Evolutionary conservation across 208 protist genomes (phyloP), one percentile per base, ranked within the genome.

Genomic region (Wallacemonas sp.): DNA sequence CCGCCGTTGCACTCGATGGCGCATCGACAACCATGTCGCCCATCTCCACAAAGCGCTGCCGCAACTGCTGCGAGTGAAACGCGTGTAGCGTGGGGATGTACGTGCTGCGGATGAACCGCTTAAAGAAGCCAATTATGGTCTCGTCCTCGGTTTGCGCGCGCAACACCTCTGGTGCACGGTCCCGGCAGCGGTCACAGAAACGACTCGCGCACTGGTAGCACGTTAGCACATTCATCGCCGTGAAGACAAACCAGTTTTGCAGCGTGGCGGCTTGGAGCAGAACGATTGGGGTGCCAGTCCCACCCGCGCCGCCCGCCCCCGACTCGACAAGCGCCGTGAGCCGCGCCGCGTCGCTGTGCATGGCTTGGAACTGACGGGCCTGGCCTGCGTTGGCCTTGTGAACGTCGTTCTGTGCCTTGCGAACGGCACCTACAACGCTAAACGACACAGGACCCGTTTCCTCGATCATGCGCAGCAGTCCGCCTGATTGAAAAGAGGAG

Each of bases 161-260:
- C 38, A 79, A 62, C 61, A 84, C 67, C 55, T 82, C 78, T 0
- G 81, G 77, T 0, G 87, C 77, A 31, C 79, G 74, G 30, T 81
- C 77, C 33, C 68, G 71, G 72, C 86, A 89, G 38, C 81, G 79
- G 27, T 78, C 69, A 54, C 75, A 82, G 73, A 95, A 95, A 4
- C 74, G 74, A 31, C 70, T 36, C 1, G 77, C 82, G 65, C 77
- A 85, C 53, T 87, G 77, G 72, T 91, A 88, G 66, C 89, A 95
- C 42, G 86, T 88, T n/a, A 93, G 61, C 38, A 86, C 79, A 68
- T 95, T 95, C 89, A 95, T 95, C 2, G 84, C 70, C 6, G 80
- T 91, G 46, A 90, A 88, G 17, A 91, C 82, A 55, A 95, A 95
- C 84, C 86, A 95, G 61, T 79, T 78, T 15, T 75, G 75, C 72